Evolutionary conservation across 148 eudicot species (phyloP), one percentile per base, ranked within the genome.

Genomic region (Fallopia convolvulus): DNA sequence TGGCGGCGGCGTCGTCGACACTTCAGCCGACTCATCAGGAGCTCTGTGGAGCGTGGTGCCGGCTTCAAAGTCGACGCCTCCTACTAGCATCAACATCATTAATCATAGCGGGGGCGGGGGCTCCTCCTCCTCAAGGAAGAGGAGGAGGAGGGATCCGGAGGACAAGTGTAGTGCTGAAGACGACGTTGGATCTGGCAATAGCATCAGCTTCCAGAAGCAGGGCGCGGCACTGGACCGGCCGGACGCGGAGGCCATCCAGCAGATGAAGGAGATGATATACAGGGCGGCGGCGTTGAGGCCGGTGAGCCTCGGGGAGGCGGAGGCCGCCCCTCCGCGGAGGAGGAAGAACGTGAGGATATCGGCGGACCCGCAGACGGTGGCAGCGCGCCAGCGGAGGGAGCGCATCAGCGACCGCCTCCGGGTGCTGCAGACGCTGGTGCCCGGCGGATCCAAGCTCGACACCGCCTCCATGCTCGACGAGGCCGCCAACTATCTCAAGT

Each of bases 391-490:
- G 33, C 83, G 97, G 76, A 85, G 98, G 44, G 97, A 93, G 75
- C 89, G 88, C 77, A 90, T 93, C 30, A 90, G 97, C 73, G 97
- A 93, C 79, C 88, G 90, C 40, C 86, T 93, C 39, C 85, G 98
- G 74, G 92, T 88, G 36, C 83, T 93, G 83, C 98, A 93, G 81
- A 84, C 86, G 81, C 76, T 93, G 26, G 98, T 93, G 3, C 98
- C 98, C 18, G 97, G 98, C 11, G 98, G 98, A 2, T 87, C 68
- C 77, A 93, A 93, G 77, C 91, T 93, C 97, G 98, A 93, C 82
- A 93, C 98, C 3, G 98, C 98, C 8, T 88, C 98, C 20, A 93
- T 93, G 98, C 94, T 93, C 61, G 98, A 93, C 82, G 98, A 93
- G 76, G 98, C 98, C 58, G 98, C 98, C 32, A 93, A 88, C 78